Conservation (phyloP, 257 asterid species). For the Salvia splendens region DNA sequence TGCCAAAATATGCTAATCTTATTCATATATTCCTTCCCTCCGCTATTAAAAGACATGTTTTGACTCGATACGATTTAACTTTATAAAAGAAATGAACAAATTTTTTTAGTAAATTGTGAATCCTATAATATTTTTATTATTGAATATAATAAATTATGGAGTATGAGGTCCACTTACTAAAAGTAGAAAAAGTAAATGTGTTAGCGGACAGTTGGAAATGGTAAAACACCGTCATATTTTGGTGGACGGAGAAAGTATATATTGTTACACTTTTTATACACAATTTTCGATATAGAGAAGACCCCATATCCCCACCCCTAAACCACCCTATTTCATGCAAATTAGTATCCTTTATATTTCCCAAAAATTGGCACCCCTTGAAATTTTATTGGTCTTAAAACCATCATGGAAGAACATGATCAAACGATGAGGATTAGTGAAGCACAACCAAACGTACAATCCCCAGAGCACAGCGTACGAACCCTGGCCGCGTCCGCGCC, state of each 20-base stretch:
- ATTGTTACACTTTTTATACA: constrained; percentile 28
- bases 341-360: constrained; percentile 52
- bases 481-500: no score
- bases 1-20: constrained; percentile 22
- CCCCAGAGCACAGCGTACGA: constrained; percentile 27
- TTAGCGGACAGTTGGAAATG: no score
- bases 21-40: neutral
- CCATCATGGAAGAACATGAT: constrained; percentile 43
- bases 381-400: neutral
- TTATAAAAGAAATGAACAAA: no score
- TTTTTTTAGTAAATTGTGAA: no score
- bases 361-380: constrained; percentile 11
- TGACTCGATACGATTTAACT: no score
- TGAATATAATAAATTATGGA: no score
- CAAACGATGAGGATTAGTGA: constrained; percentile 2
- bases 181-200: no score
- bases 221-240: no score
- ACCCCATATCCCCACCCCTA: neutral
- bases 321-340: constrained; percentile 20
- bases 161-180: no score
- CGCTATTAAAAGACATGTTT: no score
- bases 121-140: no score
- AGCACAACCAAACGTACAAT: constrained; percentile 26
- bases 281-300: constrained; percentile 9
- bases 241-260: neutral